Evolutionary conservation across 2,329 filamentous ascomycete genomes (phyloP).

Genomic region (Bertia moriformis): DNA sequence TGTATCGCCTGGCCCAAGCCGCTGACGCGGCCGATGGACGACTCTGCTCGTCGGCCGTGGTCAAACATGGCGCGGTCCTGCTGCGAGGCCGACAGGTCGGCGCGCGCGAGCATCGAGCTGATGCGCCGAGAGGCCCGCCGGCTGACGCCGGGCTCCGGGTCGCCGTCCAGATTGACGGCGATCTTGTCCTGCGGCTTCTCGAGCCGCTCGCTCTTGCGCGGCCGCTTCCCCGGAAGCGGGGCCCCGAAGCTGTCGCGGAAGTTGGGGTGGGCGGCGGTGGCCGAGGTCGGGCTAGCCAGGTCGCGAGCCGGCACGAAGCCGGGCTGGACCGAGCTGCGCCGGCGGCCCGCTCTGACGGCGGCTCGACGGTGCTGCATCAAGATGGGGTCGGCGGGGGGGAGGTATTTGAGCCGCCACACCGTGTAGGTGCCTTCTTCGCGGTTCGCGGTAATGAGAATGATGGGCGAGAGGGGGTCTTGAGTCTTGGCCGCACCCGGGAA

Average conservation of each 20-base stretch:
- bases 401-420: conserved; percentile 71
- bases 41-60: conserved; percentile 54
- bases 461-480: conserved; percentile 34
- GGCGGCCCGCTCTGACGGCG: conserved; percentile 29
- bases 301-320: no score
- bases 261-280: conserved; percentile 58
- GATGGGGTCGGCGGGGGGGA: conserved; percentile 49
- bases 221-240: conserved; percentile 34
- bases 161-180: conserved; percentile 58
- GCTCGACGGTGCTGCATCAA: conserved; percentile 26
- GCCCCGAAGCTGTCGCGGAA: conserved; percentile 66
- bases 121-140: conserved; percentile 60
- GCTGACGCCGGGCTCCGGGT: conserved; percentile 38
- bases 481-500: conserved; percentile 28
- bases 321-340: conserved; percentile 39
- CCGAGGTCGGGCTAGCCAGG: conserved; percentile 49
- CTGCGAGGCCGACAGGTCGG: conserved; percentile 73
- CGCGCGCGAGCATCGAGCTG: conserved; percentile 78
- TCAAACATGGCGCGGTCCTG: conserved; percentile 72
- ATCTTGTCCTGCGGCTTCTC: conserved; percentile 39
- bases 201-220: conserved; percentile 32
- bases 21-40: conserved; percentile 53
- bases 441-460: conserved; percentile 71
- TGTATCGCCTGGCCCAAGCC: conserved; percentile 29
- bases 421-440: conserved; percentile 63